These are phyloP conservation scores for Agaricus bisporus DNA, from an alignment of 768 basidiomycete species.

Conservation along the genomic window DNA sequence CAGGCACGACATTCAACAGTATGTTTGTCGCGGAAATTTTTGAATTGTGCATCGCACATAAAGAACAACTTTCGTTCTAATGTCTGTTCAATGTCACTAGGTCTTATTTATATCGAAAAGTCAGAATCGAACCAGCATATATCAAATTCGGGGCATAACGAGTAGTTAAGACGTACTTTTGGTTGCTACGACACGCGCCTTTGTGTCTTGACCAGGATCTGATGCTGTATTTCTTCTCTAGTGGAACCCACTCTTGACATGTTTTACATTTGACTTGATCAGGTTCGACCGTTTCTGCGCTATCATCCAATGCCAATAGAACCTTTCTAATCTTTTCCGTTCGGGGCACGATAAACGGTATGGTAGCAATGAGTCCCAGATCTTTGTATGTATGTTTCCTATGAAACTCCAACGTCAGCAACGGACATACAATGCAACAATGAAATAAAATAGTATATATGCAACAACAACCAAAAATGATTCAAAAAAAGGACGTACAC, in stretches of 20 bases:
- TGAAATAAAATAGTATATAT: not conserved
- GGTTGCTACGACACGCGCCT: conserved; percentile 33
- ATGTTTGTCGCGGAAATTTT: conserved; percentile 32
- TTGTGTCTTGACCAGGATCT: conserved; percentile 53
- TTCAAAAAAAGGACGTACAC: conserved; percentile 1
- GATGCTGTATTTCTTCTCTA: conserved; percentile 40
- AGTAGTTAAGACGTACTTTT: conserved; percentile 27
- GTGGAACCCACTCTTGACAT: conserved; percentile 59
- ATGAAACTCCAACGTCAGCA: conserved; percentile 12
- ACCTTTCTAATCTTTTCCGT: conserved; percentile 39
- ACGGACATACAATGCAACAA: conserved; percentile 19
- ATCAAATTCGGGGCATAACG: not conserved
- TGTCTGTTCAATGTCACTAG: conserved; percentile 52
- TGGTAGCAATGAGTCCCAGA: conserved; percentile 17
- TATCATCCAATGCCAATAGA: conserved; percentile 47
- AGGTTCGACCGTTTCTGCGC: conserved; percentile 41
- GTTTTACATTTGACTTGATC: conserved; percentile 50
- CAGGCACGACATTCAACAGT: conserved; percentile 51
- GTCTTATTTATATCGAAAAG: conserved; percentile 27
- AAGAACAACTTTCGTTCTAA: conserved; percentile 57
- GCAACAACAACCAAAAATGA: no score
- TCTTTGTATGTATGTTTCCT: conserved; percentile 6
- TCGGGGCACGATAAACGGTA: conserved; percentile 23
- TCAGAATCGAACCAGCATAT: not conserved
- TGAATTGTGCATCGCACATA: conserved; percentile 60